Evolutionary conservation across 345 rosid genomes (phyloP).

Genomic region (Noccaea caerulescens): DNA sequence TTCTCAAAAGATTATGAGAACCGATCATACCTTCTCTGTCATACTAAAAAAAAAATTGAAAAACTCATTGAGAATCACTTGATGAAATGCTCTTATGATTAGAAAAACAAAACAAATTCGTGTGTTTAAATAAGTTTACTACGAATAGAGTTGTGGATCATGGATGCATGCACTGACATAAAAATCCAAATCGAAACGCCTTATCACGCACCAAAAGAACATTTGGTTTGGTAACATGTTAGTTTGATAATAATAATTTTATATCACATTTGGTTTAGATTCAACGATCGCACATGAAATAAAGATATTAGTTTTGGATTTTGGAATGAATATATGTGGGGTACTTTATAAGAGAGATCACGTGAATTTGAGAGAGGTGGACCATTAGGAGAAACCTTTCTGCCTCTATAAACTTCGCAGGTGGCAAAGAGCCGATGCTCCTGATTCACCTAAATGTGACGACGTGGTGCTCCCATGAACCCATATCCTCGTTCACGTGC

Average conservation of each 20-base stretch:
- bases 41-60: too few species aligned
- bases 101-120: not conserved
- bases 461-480: slow-evolving; percentile 34
- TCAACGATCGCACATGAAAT: slow-evolving; percentile 26
- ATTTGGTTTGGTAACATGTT: slow-evolving; percentile 7
- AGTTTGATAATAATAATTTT: slow-evolving; percentile 10
- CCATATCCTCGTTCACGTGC: slow-evolving; percentile 35
- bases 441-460: slow-evolving; percentile 22
- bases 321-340: slow-evolving; percentile 22
- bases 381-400: slow-evolving; percentile 20
- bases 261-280: not conserved
- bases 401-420: slow-evolving; percentile 37
- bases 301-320: slow-evolving; percentile 23
- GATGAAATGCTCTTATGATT: too few species aligned
- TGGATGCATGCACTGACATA: slow-evolving; percentile 27
- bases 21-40: too few species aligned
- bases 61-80: too few species aligned
- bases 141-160: slow-evolving; percentile 15
- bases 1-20: too few species aligned
- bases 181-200: not conserved
- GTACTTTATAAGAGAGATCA: slow-evolving; percentile 33
- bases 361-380: slow-evolving; percentile 34
- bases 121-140: not conserved
- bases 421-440: slow-evolving; percentile 25
- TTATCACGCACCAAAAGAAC: slow-evolving; percentile 30